Base-by-base conservation (phyloP, 257 asterid genomes). In the Parsonsia alboflavescens region DNA sequence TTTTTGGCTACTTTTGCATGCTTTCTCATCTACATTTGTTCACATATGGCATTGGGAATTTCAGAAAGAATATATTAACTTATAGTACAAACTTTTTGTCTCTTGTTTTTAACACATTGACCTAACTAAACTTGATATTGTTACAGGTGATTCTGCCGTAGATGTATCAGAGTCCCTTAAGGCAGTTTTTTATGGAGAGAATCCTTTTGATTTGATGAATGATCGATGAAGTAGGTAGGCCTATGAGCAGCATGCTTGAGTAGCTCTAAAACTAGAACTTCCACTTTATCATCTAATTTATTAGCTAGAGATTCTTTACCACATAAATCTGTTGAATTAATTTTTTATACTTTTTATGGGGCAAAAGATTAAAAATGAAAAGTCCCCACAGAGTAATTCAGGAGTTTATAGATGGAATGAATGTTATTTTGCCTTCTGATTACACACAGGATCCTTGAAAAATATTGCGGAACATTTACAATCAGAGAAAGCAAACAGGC, bases 401-500 rank as follows among this genome's bases (percentile, higher is more conserved):
- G 21, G 42, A 61, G 42, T 61, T 61, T 72, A 42, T 12, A 21
- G 24, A 57, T 13, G 28, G 26, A 59, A 44, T 73, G 41, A 73
- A 52, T 73, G 46, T 70, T 42, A 42, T 54, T 66, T 59, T 53
- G 73, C 17, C 45, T 68, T 73, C 52, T 59, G 21, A 73, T 58
- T 42, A 45, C 70, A 16, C 69, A 17, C 80, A 84, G 93, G 84
- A 84, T 84, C 49, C 81, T 86, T 21, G 85, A 84, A 80, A 76
- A 58, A 80, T 80, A 79, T 68, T 86, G 79, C 65, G 86, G 88
- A 58, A 86, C 90, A 22, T 88, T 86, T 71, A 15, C 80, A 67
- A 77, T 69, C 57, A 75, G 86, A 50, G 78, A 82, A 9, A 85
- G 68, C 84, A 87, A 87, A 71, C 86, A 82, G 91, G 88, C 81